phyloP scores from a whole-genome alignment of 805 yeast genomes.

The Candida montana region DNA sequence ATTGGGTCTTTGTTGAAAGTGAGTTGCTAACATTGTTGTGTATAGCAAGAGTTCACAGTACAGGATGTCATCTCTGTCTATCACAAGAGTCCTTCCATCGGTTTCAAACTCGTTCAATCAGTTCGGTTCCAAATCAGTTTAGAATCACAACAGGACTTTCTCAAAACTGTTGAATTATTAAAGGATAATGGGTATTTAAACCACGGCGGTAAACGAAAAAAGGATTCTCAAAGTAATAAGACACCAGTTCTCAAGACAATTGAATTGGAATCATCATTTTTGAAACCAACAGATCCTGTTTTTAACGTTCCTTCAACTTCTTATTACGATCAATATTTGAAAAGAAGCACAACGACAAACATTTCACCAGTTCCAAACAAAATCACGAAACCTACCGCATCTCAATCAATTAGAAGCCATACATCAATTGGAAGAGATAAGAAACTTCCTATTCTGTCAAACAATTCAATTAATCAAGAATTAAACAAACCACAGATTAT shows the following conservation, averaged over 20 bases:
- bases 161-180: background rate
- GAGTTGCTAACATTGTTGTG: no score
- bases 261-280: no score
- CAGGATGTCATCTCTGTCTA: slow-evolving; percentile 5
- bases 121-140: slow-evolving; percentile 15
- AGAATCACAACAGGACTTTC: background rate
- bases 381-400: background rate
- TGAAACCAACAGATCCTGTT: background rate
- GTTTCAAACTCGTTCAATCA: slow-evolving; percentile 13
- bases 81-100: slow-evolving; percentile 21
- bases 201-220: background rate
- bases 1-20: background rate
- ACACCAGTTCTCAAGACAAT: no score
- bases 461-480: no score
- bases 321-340: slow-evolving; percentile 3
- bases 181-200: background rate
- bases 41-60: slow-evolving; percentile 14
- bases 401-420: no score
- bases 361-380: no score
- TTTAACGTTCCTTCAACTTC: background rate
- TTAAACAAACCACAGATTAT: no score
- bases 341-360: background rate
- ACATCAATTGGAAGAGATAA: no score
- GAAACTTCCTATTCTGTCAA: no score
- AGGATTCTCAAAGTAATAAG: no score